Evolutionary conservation across 306 rosid genomes (phyloP).

Genomic region (Hylodesmum podocarpum): DNA sequence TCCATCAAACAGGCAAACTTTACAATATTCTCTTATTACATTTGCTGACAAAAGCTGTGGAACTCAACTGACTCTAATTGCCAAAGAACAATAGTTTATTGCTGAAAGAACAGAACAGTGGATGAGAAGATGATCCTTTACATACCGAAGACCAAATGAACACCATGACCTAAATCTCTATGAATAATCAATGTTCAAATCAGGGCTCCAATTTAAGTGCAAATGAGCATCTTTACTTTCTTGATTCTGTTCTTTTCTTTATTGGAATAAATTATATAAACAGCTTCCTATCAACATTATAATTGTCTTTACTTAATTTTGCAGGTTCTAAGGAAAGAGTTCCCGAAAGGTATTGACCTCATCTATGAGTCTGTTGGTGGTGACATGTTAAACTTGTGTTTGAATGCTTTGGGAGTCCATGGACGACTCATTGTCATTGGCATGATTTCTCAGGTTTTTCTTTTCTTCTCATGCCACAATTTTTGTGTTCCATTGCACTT

Average conservation of each 20-base stretch:
- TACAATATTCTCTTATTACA: neutral
- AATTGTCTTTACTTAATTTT: constrained; percentile 21
- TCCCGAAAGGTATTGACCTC: constrained; percentile 78
- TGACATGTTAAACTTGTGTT: constrained; percentile 80
- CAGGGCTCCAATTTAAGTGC: neutral
- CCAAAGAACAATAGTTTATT: neutral
- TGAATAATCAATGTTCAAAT: neutral
- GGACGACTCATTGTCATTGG: constrained; percentile 90
- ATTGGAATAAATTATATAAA: constrained; percentile 5
- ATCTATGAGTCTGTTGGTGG: constrained; percentile 98
- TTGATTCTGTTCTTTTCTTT: neutral
- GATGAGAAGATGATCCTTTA: neutral
- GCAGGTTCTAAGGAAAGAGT: constrained; percentile 78
- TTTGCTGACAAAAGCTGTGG: neutral
- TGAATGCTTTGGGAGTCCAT: constrained; percentile 79
- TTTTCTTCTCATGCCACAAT: constrained; percentile 11
- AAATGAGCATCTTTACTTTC: neutral
- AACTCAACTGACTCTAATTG: neutral
- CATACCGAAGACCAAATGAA: neutral
- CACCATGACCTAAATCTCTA: neutral
- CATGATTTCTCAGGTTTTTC: constrained; percentile 93
- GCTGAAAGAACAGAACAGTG: neutral
- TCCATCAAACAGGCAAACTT: neutral
- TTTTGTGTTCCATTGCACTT: neutral
- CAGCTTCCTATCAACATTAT: neutral